These are phyloP conservation scores for Magnusiomyces sp. DNA, from an alignment of 1,139 yeast species.

Conservation along the genomic window DNA sequence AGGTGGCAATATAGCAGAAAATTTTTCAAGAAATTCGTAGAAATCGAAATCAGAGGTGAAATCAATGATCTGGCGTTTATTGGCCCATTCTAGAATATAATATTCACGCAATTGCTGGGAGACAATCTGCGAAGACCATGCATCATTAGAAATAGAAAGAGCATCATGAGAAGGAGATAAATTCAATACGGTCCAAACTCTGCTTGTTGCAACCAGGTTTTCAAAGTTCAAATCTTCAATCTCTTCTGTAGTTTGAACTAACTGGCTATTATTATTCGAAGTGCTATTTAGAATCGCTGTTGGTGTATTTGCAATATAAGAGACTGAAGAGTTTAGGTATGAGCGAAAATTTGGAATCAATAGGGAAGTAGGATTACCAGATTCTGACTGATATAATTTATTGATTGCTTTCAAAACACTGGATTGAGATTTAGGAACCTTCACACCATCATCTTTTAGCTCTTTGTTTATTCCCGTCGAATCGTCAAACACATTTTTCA, in stretches of 20 bases:
- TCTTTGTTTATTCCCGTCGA: conserved; percentile 33
- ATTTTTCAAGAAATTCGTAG: conserved; percentile 32
- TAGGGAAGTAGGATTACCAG: conserved; percentile 3
- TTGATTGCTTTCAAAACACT: conserved; percentile 23
- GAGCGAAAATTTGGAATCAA: conserved; percentile 18
- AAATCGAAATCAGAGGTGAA: conserved; percentile 36
- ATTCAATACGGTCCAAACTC: conserved; percentile 32
- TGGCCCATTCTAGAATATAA: conserved; percentile 34
- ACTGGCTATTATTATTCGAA: background rate
- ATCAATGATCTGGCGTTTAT: conserved; percentile 28
- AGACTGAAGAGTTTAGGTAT: conserved; percentile 21
- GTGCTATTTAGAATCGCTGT: no score
- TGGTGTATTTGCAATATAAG: conserved; percentile 17
- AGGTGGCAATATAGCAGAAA: conserved; percentile 30
- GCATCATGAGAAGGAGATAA: conserved; percentile 27
- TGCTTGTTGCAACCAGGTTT: conserved; percentile 22
- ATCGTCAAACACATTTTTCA: conserved; percentile 33
- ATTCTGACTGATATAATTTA: conserved; percentile 12
- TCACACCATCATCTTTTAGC: conserved; percentile 33
- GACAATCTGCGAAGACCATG: conserved; percentile 32
- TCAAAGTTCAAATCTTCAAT: conserved; percentile 18
- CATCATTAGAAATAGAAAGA: conserved; percentile 22
- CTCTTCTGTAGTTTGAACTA: conserved; percentile 5
- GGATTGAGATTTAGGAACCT: conserved; percentile 29
- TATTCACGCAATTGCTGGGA: conserved; percentile 32